These are phyloP conservation scores for Calonectria pauciramosa DNA, from an alignment of 2,329 filamentous ascomycete genomes.

Conservation along the genomic window DNA sequence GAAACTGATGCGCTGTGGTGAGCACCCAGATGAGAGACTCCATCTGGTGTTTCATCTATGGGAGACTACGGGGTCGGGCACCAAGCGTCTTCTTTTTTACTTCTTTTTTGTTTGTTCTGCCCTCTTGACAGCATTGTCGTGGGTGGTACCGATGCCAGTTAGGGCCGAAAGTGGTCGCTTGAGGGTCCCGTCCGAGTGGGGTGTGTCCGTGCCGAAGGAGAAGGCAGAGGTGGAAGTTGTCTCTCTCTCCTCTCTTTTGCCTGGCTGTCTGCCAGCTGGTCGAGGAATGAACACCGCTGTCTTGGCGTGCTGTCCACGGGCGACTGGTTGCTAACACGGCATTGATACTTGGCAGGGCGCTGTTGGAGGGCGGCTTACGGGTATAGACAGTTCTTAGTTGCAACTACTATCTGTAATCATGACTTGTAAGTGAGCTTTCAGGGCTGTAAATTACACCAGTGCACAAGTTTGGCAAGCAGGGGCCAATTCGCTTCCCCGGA, in stretches of 20 bases:
- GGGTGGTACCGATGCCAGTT: conserved; percentile 1
- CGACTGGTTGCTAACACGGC: neutral
- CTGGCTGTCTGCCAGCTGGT: neutral
- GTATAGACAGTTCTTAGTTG: neutral
- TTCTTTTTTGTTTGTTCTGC: neutral
- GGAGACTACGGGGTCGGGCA: neutral
- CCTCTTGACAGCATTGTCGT: neutral
- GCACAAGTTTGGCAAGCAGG: conserved; percentile 15
- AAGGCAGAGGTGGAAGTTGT: neutral
- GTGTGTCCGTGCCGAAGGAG: conserved; percentile 1
- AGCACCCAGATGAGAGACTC: conserved; percentile 2
- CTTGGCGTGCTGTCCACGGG: conserved; percentile 3
- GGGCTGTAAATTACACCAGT: conserved; percentile 19
- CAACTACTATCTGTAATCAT: neutral
- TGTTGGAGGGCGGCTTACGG: neutral
- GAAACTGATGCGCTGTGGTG: conserved; percentile 13
- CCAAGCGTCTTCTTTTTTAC: neutral
- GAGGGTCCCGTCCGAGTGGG: conserved; percentile 12
- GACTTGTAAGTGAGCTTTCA: conserved; percentile 16
- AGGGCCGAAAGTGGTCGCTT: conserved; percentile 13
- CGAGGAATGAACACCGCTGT: conserved; percentile 11
- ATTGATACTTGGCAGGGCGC: neutral
- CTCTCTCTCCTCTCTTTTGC: neutral
- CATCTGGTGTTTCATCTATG: neutral
- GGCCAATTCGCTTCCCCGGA: conserved; percentile 26